phyloP scores from a whole-genome alignment of 441 rosid genomes.

The Gossypium trilobum region DNA sequence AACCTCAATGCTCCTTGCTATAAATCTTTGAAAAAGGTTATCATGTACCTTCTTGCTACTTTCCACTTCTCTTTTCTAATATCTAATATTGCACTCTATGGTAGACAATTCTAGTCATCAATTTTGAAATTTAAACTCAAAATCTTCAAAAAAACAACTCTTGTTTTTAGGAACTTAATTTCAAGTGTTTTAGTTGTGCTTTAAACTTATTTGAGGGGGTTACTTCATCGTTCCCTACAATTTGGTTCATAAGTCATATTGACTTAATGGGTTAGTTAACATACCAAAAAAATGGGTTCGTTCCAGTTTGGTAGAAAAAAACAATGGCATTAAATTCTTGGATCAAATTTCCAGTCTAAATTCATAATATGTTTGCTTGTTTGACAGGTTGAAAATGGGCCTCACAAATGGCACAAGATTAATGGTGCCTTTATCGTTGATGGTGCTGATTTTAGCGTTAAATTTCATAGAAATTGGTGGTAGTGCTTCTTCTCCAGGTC shows the following conservation, averaged over 20 bases:
- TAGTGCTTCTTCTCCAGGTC: constrained; percentile 23
- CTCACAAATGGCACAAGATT: constrained; percentile 6
- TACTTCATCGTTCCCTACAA: not conserved
- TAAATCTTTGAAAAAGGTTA: not conserved
- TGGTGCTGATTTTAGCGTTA: constrained; percentile 18
- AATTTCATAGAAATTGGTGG: constrained; percentile 16
- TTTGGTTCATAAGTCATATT: not conserved
- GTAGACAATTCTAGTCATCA: no score
- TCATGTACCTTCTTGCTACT: not conserved
- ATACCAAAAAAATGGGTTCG: not conserved
- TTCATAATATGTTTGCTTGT: not conserved
- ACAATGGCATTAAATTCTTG: not conserved
- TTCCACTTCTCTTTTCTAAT: not conserved
- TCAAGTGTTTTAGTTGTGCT: constrained; percentile 12
- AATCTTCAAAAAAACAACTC: no score
- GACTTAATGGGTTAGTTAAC: constrained; percentile 7
- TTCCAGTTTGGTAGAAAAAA: not conserved
- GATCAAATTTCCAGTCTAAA: constrained; percentile 10
- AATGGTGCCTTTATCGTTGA: constrained; percentile 9
- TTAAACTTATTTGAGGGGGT: constrained; percentile 4
- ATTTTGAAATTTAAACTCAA: no score
- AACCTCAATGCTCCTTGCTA: not conserved
- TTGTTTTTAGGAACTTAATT: not conserved
- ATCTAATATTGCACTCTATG: not conserved
- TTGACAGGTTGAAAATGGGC: constrained; percentile 36